A percentile compares a stretch with the other conserved stretches of the same genome.
These are phyloP conservation scores for Vitis rupestris DNA, from an alignment of 164 flowering plant genomes.

Conservation along the genomic window DNA sequence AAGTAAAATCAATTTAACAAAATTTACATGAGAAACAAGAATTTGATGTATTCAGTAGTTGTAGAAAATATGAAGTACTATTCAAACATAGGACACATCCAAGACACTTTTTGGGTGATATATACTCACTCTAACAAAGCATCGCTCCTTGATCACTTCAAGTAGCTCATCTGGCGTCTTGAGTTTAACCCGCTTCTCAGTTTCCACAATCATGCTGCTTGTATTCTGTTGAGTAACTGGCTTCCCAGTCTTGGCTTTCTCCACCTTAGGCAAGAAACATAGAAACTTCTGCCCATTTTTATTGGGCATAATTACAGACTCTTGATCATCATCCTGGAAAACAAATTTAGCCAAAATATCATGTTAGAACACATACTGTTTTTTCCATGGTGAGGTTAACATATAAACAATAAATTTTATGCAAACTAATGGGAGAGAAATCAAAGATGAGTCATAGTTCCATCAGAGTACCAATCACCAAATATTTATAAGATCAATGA, in stretches of 20 bases:
- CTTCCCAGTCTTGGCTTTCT: constrained; percentile 54
- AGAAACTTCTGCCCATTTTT: constrained; percentile 59
- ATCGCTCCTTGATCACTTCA: constrained; percentile 66
- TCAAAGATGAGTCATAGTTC: not conserved
- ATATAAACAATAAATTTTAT: not conserved
- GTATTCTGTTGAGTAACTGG: constrained; percentile 48
- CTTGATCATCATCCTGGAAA: constrained; percentile 85
- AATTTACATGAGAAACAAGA: not conserved
- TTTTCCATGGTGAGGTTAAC: not conserved
- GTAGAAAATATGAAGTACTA: not conserved
- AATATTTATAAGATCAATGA: too few relatives aligned
- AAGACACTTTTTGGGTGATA: constrained; percentile 1
- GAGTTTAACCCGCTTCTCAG: constrained; percentile 55
- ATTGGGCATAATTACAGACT: constrained; percentile 68
- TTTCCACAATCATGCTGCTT: constrained; percentile 78
- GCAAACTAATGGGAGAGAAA: not conserved
- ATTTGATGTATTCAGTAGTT: not conserved
- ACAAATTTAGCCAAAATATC: not conserved
- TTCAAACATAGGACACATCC: not conserved
- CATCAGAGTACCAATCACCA: not conserved
- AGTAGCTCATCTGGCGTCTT: constrained; percentile 96
- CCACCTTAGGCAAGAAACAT: constrained; percentile 85
- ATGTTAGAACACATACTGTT: not conserved
- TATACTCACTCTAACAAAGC: constrained; percentile 69
- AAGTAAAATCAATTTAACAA: not conserved